Evolutionary conservation across 2,329 filamentous ascomycete genomes (phyloP), one percentile per base, ranked within the genome.

Genomic region (Colletotrichum ledebouriae): DNA sequence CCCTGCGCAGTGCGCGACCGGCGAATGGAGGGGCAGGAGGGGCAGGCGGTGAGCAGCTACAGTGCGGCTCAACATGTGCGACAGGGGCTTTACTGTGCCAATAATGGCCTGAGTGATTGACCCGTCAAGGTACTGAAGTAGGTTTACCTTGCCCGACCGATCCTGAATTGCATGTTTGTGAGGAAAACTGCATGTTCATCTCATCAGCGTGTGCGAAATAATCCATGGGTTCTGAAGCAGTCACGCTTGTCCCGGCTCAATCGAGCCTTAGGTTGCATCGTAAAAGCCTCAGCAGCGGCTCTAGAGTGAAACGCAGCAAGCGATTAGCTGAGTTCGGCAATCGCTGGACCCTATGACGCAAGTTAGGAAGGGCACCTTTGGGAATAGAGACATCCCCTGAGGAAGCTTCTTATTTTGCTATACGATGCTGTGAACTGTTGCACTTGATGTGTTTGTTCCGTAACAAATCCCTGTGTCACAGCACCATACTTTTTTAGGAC

Each of bases 11-110:
- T 61, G 67, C 63, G 57, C 58, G 50, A 53, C 50, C 57, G 56
- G 67, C 55, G 49, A n/a, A 49, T 62, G 42, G 67, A 62, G 67
- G 67, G 62, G 63, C 67, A 62, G 53, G 42, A 53, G 52, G 17
- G 63, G 67, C 63, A 69, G 63, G 67, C 67, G 67, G 67, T 69
- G 67, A 63, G 17, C 2, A 4, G 12, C 15, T 12, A 69, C 66
- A 60, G 61, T 69, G 55, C 37, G 66, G 61, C 61, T 56, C 66
- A 56, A 33, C 49, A 5, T 1, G 5, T 3, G 6, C 6, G 11
- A 5, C 3, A 6, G 47, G 3, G 13, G 15, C 20, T 49, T 22
- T 20, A 68, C 65, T 68, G 65, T 68, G 53, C 22, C 41, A 25
- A 53, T 33, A 46, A 11, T 44, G 47, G 39, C 65, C 53, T 59